Evolutionary conservation across 371 early-diverging fungal species (phyloP).

Genomic region (Rhizopus microsporus): DNA sequence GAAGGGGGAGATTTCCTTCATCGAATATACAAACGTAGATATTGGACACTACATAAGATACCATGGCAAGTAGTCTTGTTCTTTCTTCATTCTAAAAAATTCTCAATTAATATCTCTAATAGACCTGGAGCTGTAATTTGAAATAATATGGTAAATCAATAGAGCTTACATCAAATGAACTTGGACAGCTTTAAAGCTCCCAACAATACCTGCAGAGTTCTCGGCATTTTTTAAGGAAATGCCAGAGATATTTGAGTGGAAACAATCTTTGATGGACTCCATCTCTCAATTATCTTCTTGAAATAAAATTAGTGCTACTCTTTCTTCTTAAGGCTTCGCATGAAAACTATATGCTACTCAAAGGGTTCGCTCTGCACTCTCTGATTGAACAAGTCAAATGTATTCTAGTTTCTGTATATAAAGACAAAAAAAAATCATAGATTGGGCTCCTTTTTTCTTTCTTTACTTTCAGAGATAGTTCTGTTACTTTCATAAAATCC

Average conservation of each 20-base stretch:
- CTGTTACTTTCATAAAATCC: too few relatives aligned
- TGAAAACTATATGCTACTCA: too few relatives aligned
- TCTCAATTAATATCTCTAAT: conserved; percentile 15
- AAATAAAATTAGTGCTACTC: not conserved
- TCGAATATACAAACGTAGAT: conserved; percentile 12
- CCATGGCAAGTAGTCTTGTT: conserved; percentile 14
- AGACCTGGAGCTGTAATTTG: conserved; percentile 1
- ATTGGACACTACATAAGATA: conserved; percentile 17
- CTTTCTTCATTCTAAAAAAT: not conserved
- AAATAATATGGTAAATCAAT: not conserved
- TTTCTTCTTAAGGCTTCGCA: too few relatives aligned
- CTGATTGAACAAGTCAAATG: too few relatives aligned
- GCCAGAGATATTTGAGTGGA: conserved; percentile 1
- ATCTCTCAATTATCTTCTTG: not conserved
- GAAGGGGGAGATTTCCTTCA: conserved; percentile 13
- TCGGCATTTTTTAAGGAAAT: not conserved
- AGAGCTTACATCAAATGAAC: not conserved
- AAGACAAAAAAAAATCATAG: too few relatives aligned
- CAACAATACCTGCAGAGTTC: not conserved
- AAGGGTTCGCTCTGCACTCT: too few relatives aligned
- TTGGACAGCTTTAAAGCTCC: not conserved
- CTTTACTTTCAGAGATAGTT: too few relatives aligned
- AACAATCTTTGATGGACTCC: not conserved
- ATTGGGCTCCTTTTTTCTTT: too few relatives aligned
- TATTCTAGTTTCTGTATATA: too few relatives aligned